phyloP scores from a whole-genome alignment of 2,329 filamentous ascomycete species.

The Alternaria hordeiaustralica region DNA sequence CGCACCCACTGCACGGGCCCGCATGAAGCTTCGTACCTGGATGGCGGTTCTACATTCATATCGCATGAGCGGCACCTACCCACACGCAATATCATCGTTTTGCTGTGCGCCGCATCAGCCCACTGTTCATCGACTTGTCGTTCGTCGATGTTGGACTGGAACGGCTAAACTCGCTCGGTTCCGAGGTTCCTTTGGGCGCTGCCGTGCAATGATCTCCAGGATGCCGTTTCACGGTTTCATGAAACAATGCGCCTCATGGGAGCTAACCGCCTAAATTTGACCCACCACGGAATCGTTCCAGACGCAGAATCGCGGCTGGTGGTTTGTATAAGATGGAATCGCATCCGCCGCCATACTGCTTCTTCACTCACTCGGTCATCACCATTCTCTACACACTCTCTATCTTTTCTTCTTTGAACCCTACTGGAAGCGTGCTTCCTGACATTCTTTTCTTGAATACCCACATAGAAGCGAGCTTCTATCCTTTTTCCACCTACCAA shows the following conservation, averaged over 20 bases:
- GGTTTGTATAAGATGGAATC: slow-evolving; percentile 3
- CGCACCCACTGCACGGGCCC: background rate
- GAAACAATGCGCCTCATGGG: slow-evolving; percentile 17
- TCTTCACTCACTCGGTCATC: slow-evolving; percentile 10
- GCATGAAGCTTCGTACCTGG: background rate
- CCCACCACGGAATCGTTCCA: background rate
- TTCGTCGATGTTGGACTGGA: background rate
- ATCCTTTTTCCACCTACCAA: background rate
- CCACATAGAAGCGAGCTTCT: slow-evolving; percentile 23
- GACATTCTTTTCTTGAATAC: slow-evolving; percentile 24
- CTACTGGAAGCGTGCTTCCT: slow-evolving; percentile 30
- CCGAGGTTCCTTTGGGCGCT: background rate
- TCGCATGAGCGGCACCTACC: background rate
- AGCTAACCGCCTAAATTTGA: slow-evolving; percentile 2
- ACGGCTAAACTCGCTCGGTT: background rate
- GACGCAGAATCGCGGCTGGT: background rate
- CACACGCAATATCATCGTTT: background rate
- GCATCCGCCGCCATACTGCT: background rate
- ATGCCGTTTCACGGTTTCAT: slow-evolving; percentile 27
- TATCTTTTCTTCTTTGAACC: slow-evolving; percentile 6
- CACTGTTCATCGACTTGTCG: background rate
- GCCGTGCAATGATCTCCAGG: slow-evolving; percentile 30
- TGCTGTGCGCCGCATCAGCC: background rate
- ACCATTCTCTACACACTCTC: slow-evolving; percentile 7
- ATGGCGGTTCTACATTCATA: background rate